Percentiles rank a stretch among this genome's conserved stretches.
Conservation (phyloP, 352 stramenopile species). For the Phytophthora boehmeriae region DNA sequence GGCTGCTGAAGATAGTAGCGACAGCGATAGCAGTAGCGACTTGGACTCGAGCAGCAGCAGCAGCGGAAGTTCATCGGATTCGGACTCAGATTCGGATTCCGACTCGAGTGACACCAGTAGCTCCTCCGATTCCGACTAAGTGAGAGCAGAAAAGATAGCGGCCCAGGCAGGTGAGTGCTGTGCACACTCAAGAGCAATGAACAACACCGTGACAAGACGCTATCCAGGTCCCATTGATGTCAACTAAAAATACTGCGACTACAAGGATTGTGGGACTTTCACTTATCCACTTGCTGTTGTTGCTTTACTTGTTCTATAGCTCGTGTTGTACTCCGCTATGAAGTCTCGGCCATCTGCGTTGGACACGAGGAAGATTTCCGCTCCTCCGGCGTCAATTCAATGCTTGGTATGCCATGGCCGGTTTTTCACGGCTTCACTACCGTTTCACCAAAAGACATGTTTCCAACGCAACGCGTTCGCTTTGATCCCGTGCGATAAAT, state of each 20-base stretch:
- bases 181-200: not conserved
- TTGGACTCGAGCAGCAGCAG: constrained; percentile 50
- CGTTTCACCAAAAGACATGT: constrained; percentile 75
- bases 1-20: constrained; percentile 40
- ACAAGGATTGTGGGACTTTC: not conserved
- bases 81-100: constrained; percentile 46
- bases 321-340: constrained; percentile 6
- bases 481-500: constrained; percentile 50
- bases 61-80: constrained; percentile 37
- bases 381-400: constrained; percentile 31
- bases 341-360: constrained; percentile 4
- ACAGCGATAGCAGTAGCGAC: constrained; percentile 46
- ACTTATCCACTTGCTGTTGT: not conserved
- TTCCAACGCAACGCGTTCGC: constrained; percentile 70
- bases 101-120: constrained; percentile 49
- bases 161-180: constrained; percentile 21
- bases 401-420: constrained; percentile 58
- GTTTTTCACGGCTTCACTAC: constrained; percentile 67
- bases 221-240: not conserved
- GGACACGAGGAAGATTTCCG: constrained; percentile 1
- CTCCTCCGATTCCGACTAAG: constrained; percentile 42
- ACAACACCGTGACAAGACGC: not conserved
- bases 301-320: constrained; percentile 9
- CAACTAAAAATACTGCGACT: constrained; percentile 38
- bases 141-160: not conserved